Evolutionary conservation across 805 yeast species (phyloP).

Genomic region (Kuraishia molischiana): DNA sequence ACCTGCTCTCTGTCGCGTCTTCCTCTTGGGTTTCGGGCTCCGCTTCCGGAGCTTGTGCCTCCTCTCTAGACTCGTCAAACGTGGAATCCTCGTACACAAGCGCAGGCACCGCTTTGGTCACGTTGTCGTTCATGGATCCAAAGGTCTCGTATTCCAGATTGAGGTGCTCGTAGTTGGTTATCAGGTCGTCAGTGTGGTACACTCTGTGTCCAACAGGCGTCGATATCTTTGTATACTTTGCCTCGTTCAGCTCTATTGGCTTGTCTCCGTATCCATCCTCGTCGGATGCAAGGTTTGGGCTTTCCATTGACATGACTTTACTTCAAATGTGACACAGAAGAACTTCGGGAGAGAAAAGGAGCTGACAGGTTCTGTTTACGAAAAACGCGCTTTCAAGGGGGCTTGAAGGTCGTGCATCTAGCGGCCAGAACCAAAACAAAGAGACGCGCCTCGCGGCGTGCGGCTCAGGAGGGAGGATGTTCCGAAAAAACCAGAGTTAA

Average conservation of each 20-base stretch:
- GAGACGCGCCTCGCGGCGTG: too few species aligned
- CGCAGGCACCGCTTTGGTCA: not conserved
- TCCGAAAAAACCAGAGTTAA: too few species aligned
- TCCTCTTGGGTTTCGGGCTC: not conserved
- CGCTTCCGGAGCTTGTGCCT: not conserved
- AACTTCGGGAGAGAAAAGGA: too few species aligned
- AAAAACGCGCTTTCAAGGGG: too few species aligned
- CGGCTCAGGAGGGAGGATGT: too few species aligned
- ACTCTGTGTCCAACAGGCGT: not conserved
- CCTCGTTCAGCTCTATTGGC: not conserved
- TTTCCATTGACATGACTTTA: not conserved
- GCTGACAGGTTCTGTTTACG: too few species aligned
- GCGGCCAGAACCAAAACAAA: too few species aligned
- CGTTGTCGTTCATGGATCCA: conserved; percentile 20
- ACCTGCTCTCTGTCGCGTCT: not conserved
- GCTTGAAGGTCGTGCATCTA: too few species aligned
- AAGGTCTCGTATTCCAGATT: conserved; percentile 22
- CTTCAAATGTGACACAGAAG: too few species aligned
- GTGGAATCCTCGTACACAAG: not conserved
- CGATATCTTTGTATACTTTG: not conserved
- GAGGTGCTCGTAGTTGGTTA: conserved; percentile 14
- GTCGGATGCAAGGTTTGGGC: not conserved
- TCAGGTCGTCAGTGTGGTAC: conserved; percentile 5
- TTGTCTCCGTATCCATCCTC: not conserved
- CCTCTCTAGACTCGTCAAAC: not conserved